phyloP scores from a whole-genome alignment of 306 rosid species.

The Prunus campanulata region DNA sequence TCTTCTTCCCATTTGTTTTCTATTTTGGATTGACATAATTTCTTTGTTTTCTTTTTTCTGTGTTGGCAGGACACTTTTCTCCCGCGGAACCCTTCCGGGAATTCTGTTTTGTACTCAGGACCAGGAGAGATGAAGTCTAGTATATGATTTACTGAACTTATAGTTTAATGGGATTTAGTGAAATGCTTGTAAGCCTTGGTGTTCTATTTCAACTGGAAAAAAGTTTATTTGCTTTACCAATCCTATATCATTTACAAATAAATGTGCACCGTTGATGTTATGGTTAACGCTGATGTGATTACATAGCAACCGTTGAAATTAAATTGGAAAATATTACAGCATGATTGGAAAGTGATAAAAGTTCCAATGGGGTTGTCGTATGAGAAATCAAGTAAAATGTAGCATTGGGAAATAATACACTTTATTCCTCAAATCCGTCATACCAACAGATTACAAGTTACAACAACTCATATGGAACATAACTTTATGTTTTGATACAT shows the following conservation, averaged over 20 bases:
- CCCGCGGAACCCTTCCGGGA: constrained; percentile 69
- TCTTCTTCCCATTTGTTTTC: neutral
- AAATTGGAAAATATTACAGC: no score
- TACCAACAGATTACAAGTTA: constrained; percentile 1
- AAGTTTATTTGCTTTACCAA: neutral
- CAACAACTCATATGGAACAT: neutral
- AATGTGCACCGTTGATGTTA: no score
- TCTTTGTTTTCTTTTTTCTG: neutral
- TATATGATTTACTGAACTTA: constrained; percentile 14
- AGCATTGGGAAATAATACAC: neutral
- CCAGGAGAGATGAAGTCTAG: constrained; percentile 37
- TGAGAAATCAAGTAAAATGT: neutral
- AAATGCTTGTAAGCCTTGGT: neutral
- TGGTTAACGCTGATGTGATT: no score
- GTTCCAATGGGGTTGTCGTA: neutral
- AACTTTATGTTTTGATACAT: neutral
- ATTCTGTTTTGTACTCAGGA: constrained; percentile 45
- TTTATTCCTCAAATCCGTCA: neutral
- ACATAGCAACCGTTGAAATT: no score
- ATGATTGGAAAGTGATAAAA: neutral
- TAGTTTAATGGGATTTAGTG: neutral
- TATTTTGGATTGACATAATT: neutral
- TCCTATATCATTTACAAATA: no score
- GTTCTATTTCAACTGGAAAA: neutral
- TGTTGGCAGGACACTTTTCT: constrained; percentile 79